phyloP scores from a whole-genome alignment of 768 basidiomycete species.

The Russula griseocarnosa region DNA sequence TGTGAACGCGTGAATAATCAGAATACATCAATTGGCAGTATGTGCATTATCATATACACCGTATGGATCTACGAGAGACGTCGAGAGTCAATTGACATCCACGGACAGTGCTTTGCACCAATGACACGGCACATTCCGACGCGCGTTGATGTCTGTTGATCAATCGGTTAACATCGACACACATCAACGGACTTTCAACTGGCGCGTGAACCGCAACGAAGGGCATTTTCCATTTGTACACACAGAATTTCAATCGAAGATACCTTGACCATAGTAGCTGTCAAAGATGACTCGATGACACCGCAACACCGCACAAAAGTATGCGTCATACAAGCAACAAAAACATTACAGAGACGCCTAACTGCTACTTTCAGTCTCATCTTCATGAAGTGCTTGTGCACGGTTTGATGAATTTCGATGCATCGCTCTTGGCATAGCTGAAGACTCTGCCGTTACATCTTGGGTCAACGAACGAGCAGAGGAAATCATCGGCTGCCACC shows the following conservation, averaged over 20 bases:
- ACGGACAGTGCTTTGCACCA: too few relatives aligned
- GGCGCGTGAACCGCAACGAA: too few relatives aligned
- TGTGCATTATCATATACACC: too few relatives aligned
- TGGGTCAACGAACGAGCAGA: not conserved
- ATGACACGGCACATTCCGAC: too few relatives aligned
- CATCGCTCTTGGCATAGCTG: slow-evolving; percentile 66
- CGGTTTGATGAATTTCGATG: slow-evolving; percentile 68
- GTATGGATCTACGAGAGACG: too few relatives aligned
- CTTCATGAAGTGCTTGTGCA: slow-evolving; percentile 62
- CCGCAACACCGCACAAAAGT: not conserved
- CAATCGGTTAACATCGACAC: too few relatives aligned
- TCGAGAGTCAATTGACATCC: too few relatives aligned
- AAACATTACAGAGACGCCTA: not conserved
- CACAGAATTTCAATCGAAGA: not conserved
- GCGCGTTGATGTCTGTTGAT: too few relatives aligned
- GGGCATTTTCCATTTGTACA: not conserved
- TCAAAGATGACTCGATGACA: too few relatives aligned
- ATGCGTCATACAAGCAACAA: not conserved
- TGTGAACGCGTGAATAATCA: too few relatives aligned
- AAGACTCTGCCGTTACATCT: slow-evolving; percentile 49
- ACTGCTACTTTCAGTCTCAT: slow-evolving; percentile 23
- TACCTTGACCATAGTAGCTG: not conserved
- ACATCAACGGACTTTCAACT: too few relatives aligned
- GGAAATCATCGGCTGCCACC: slow-evolving; percentile 41
- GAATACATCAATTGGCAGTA: too few relatives aligned